Base-by-base conservation (phyloP, 495 filamentous ascomycete genomes). In the Podospora fimiseda region DNA sequence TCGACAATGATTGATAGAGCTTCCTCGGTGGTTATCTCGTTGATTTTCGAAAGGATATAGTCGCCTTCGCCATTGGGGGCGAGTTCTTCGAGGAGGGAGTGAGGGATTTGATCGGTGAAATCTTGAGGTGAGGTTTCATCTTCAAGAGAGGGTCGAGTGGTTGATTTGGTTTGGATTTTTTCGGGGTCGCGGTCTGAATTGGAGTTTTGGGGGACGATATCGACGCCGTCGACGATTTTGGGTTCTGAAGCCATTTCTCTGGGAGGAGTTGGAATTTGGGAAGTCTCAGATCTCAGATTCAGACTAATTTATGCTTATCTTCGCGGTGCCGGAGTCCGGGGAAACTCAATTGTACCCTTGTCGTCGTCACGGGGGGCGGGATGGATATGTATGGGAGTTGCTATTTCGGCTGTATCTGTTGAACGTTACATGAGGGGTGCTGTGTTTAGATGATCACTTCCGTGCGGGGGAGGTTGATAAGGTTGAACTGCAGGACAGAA, bases 1-100 rank as follows among this genome's bases (percentile, higher is more conserved):
- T 69, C 62, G 5, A 42, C 33, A 2, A 72, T 47, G 22, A 72
- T 72, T 22, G 57, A 65, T 2, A 66, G 8, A 19, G 67, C 65
- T 40, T 72, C 67, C 36, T 72, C 63, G 48, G 62, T 61, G 13
- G 59, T 63, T 63, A 72, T 67, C 44, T 55, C 67, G 48, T 67
- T 66, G 54, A 72, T 62, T 48, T 65, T 72, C 45, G 62, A 59
- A 18, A 68, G 39, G 45, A 72, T 67, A 56, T 72, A 68, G 15
- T 70, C 69, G 30, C 53, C 51, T 50, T 71, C 67, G 9, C 67
- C 67, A 11, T 68, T 67, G 13, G 69, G 69, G 8, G 69, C 69
- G 23, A 67, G 46, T 38, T 63, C 66, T 48, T 69, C 66, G 24
- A 71, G 65, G 50, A 66, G 56, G 15, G 60, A 46, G 40, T 68